Evolutionary conservation across 1,284 basidiomycete genomes (phyloP).

Genomic region (Cerrena zonata): DNA sequence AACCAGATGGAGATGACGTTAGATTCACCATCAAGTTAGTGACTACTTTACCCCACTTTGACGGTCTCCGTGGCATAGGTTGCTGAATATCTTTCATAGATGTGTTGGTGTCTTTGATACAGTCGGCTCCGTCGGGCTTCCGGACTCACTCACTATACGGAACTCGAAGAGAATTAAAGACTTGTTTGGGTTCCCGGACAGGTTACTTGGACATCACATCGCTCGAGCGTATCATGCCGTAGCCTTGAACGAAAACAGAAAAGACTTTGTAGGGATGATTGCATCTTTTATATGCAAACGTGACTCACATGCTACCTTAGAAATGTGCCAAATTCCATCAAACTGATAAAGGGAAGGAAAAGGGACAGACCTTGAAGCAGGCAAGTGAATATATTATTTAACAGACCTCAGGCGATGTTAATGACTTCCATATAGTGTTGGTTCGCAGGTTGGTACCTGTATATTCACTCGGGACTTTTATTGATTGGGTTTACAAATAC

Average conservation of each 20-base stretch:
- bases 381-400: constrained; percentile 28
- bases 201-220: constrained; percentile 52
- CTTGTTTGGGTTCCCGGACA: constrained; percentile 61
- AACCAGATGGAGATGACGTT: constrained; percentile 34
- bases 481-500: constrained; percentile 61
- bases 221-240: constrained; percentile 61
- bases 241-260: constrained; percentile 58
- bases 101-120: constrained; percentile 73
- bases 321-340: constrained; percentile 59
- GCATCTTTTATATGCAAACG: not conserved
- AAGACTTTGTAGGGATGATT: constrained; percentile 51
- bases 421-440: not conserved
- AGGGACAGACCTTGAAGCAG: constrained; percentile 58
- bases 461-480: not conserved
- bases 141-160: constrained; percentile 47
- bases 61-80: not conserved
- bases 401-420: not conserved
- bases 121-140: constrained; percentile 62
- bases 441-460: not conserved
- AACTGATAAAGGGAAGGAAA: constrained; percentile 43
- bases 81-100: constrained; percentile 31
- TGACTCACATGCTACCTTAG: constrained; percentile 27
- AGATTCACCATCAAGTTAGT: constrained; percentile 62
- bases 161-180: constrained; percentile 34
- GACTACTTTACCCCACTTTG: not conserved